These are phyloP conservation scores for Pythium pyrilobum DNA, from an alignment of 352 stramenopile genomes.

Conservation along the genomic window DNA sequence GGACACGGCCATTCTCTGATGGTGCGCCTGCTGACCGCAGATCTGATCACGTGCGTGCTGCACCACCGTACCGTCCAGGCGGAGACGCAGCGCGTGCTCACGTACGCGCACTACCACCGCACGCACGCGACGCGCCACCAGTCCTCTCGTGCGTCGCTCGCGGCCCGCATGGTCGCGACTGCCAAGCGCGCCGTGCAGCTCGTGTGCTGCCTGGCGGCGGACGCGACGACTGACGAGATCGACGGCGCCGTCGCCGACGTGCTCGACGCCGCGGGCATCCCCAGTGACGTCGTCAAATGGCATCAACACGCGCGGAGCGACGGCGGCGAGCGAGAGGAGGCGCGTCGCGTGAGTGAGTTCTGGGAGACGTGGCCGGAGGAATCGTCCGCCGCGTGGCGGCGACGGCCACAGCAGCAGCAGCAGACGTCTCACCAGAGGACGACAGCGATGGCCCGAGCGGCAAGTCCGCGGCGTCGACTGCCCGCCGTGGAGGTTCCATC, in stretches of 20 bases:
- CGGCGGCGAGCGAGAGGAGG: background rate
- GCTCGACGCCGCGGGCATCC: slow-evolving; percentile 18
- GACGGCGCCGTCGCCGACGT: slow-evolving; percentile 18
- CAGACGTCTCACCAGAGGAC: too few species aligned
- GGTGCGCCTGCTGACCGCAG: background rate
- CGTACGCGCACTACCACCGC: slow-evolving; percentile 2
- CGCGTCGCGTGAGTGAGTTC: slow-evolving; percentile 7
- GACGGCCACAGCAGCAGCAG: too few species aligned
- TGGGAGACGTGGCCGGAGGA: slow-evolving; percentile 13
- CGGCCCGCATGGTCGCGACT: slow-evolving; percentile 13
- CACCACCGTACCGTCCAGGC: background rate
- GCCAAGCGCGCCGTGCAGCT: slow-evolving; percentile 35
- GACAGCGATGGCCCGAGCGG: too few species aligned
- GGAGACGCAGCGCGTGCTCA: slow-evolving; percentile 12
- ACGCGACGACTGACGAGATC: slow-evolving; percentile 21
- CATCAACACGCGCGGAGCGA: slow-evolving; percentile 2
- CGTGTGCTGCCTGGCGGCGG: slow-evolving; percentile 29
- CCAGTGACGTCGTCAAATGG: slow-evolving; percentile 5
- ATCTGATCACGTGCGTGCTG: slow-evolving; percentile 9
- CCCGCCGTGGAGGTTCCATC: too few species aligned
- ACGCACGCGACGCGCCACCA: background rate
- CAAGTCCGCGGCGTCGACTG: too few species aligned
- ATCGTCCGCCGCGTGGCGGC: too few species aligned
- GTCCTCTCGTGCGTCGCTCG: background rate
- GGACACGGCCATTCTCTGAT: background rate